A percentile compares a stretch with the other conserved stretches of the same genome.
Conservation (phyloP, 345 rosid genomes). For the Xanthoceras sorbifolium region DNA sequence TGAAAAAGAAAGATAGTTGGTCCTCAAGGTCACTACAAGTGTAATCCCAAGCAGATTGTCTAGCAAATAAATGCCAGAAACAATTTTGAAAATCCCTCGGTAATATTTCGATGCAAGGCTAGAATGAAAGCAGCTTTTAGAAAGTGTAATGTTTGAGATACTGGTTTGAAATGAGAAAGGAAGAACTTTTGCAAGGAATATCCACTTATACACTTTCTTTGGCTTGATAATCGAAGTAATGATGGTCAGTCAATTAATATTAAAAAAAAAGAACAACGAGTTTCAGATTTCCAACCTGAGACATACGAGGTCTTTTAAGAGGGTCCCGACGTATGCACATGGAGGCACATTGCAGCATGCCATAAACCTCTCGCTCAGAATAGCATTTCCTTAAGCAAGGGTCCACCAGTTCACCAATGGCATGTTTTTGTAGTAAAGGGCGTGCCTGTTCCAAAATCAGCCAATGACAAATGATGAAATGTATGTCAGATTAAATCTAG, state of each 20-base stretch:
- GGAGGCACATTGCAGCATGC: conserved; percentile 89
- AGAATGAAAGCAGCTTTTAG: not conserved
- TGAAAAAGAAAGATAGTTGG: not conserved
- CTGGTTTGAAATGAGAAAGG: not conserved
- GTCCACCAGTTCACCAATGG: conserved; percentile 73
- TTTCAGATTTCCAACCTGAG: conserved; percentile 60
- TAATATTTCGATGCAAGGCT: not conserved
- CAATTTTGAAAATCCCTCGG: not conserved
- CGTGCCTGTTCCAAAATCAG: conserved; percentile 63
- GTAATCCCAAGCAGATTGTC: not conserved
- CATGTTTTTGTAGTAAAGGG: conserved; percentile 73
- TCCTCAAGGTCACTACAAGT: not conserved
- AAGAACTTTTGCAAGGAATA: not conserved
- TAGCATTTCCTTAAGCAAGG: conserved; percentile 61
- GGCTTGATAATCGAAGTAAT: conserved; percentile 4
- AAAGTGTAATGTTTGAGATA: not conserved
- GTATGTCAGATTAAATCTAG: not conserved
- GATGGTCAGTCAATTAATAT: not conserved
- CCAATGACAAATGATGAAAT: not conserved
- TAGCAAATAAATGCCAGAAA: not conserved
- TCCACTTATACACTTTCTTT: not conserved
- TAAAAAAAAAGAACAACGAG: not conserved
- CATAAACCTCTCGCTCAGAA: conserved; percentile 63
- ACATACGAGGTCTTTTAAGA: conserved; percentile 84
- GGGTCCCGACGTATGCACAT: conserved; percentile 91